Evolutionary conservation across 805 yeast species (phyloP).

Genomic region (Metschnikowia arizonensis): DNA sequence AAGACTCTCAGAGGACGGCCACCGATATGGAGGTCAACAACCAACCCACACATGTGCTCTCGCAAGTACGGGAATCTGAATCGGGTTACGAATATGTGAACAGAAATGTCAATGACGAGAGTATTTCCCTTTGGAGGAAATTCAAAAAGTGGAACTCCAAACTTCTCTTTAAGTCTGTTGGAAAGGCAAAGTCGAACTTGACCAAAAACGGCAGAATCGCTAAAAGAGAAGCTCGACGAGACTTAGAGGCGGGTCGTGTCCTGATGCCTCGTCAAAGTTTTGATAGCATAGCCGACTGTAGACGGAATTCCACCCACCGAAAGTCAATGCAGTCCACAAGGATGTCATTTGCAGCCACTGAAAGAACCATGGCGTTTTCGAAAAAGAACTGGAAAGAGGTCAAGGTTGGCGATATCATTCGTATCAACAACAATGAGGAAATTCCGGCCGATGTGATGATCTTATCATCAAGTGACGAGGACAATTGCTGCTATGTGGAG

Average conservation of each 20-base stretch:
- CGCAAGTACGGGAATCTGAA: constrained; percentile 36
- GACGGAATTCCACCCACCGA: constrained; percentile 8
- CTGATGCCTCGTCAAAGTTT: constrained; percentile 26
- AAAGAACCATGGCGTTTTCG: constrained; percentile 25
- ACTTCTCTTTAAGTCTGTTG: constrained; percentile 25
- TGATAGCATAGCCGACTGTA: constrained; percentile 24
- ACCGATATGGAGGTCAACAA: constrained; percentile 71
- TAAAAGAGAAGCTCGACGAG: constrained; percentile 16
- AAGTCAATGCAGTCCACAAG: constrained; percentile 16
- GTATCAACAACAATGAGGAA: constrained; percentile 71
- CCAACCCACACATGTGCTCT: constrained; percentile 62
- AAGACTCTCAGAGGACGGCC: constrained; percentile 62
- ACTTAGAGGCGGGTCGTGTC: background rate
- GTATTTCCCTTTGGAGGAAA: constrained; percentile 63
- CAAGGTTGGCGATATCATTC: constrained; percentile 66
- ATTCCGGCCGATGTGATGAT: constrained; percentile 72
- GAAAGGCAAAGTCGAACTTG: constrained; percentile 26
- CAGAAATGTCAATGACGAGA: constrained; percentile 59
- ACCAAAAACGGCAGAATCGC: constrained; percentile 36
- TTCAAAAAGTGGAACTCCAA: constrained; percentile 52
- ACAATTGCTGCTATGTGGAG: constrained; percentile 70
- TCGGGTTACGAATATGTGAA: constrained; percentile 38
- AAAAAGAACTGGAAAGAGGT: constrained; percentile 58
- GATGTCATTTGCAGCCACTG: constrained; percentile 9
- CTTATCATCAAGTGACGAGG: constrained; percentile 61